Evolutionary conservation across 768 basidiomycete species (phyloP).

Genomic region (Naganishia vaughanmartiniae): DNA sequence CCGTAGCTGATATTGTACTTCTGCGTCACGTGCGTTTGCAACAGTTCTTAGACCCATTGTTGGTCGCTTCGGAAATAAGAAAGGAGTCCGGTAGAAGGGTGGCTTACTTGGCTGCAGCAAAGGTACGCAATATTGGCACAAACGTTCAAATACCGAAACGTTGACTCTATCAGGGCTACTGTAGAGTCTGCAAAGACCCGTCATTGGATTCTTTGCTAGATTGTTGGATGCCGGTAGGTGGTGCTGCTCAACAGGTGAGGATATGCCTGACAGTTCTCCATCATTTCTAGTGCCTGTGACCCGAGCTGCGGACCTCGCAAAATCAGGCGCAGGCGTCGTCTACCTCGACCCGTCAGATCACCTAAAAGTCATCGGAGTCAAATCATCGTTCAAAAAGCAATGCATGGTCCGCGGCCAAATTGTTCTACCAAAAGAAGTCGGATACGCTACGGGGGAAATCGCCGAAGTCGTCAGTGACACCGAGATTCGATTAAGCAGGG

Average conservation of each 20-base stretch:
- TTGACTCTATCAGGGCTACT: neutral
- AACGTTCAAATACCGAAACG: conserved; percentile 3
- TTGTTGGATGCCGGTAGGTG: conserved; percentile 83
- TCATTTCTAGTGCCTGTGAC: conserved; percentile 73
- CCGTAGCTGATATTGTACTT: neutral
- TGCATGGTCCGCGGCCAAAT: conserved; percentile 78
- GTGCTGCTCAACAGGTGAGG: conserved; percentile 23
- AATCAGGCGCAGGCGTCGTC: conserved; percentile 69
- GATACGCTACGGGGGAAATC: conserved; percentile 76
- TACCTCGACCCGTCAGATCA: conserved; percentile 72
- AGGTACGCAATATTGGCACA: conserved; percentile 45
- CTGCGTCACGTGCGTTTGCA: neutral
- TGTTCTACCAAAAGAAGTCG: conserved; percentile 75
- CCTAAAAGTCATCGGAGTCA: conserved; percentile 74
- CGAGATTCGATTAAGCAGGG: conserved; percentile 57
- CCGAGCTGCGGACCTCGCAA: conserved; percentile 83
- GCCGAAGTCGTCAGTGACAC: conserved; percentile 85
- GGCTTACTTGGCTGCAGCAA: conserved; percentile 82
- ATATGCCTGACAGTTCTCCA: neutral
- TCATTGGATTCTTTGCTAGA: conserved; percentile 75
- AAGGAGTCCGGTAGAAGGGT: conserved; percentile 78
- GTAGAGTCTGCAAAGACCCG: conserved; percentile 70
- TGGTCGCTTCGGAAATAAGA: conserved; percentile 79
- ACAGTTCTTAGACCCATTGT: conserved; percentile 87
- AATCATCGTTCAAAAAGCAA: conserved; percentile 71